phyloP scores from a whole-genome alignment of 2,329 filamentous ascomycete species.

The Ophiosphaerella narmari region DNA sequence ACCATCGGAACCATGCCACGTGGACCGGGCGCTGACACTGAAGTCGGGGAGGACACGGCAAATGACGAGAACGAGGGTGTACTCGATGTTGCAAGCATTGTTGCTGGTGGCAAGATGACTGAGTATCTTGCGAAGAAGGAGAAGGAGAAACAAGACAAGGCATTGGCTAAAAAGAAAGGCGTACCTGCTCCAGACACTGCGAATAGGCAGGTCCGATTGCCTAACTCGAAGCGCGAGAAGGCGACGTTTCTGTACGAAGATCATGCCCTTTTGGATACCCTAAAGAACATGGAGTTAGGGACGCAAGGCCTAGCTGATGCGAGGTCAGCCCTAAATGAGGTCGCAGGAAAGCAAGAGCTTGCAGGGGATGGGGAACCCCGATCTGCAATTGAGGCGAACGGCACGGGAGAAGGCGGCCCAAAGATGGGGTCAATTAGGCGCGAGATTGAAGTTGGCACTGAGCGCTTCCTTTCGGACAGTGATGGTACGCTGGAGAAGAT shows the following conservation, averaged over 20 bases:
- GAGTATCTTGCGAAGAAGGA: constrained; percentile 85
- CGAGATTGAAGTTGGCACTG: constrained; percentile 77
- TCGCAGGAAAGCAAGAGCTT: constrained; percentile 47
- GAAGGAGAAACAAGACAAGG: constrained; percentile 73
- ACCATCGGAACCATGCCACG: constrained; percentile 53
- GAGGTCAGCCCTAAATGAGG: constrained; percentile 57
- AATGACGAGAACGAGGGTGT: constrained; percentile 71
- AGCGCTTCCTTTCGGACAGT: constrained; percentile 69
- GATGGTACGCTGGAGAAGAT: constrained; percentile 81
- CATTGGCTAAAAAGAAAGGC: constrained; percentile 61
- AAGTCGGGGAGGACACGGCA: constrained; percentile 57
- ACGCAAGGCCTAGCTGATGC: constrained; percentile 55
- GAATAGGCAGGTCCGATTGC: constrained; percentile 64
- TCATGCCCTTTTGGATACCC: constrained; percentile 58
- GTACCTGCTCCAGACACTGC: constrained; percentile 62
- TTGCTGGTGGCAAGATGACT: constrained; percentile 78
- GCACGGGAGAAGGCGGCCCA: constrained; percentile 20
- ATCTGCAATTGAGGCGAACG: constrained; percentile 35
- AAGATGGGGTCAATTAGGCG: constrained; percentile 46
- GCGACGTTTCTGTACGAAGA: constrained; percentile 78
- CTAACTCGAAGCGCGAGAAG: constrained; percentile 72
- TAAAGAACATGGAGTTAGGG: constrained; percentile 56
- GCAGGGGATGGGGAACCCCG: constrained; percentile 32
- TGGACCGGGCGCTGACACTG: constrained; percentile 60
- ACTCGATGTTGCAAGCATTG: constrained; percentile 82